These are phyloP conservation scores for Sporisorium exsertum DNA, from an alignment of 1,284 basidiomycete genomes.

Conservation along the genomic window DNA sequence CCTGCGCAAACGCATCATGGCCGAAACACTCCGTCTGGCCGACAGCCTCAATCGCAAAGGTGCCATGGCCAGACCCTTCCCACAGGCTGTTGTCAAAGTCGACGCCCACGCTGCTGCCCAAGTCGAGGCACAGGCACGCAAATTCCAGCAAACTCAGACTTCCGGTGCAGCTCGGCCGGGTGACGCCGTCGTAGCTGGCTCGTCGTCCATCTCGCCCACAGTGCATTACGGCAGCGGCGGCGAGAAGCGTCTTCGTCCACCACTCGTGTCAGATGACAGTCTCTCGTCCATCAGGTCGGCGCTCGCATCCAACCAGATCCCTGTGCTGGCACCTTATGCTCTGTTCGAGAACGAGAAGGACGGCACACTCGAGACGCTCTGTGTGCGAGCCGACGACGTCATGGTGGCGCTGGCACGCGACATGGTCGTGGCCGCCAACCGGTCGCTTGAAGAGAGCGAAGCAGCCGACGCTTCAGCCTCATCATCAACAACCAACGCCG, in stretches of 20 bases:
- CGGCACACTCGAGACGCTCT: conserved; percentile 77
- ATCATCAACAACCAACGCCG: not conserved
- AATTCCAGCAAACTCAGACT: conserved; percentile 18
- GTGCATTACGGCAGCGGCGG: conserved; percentile 30
- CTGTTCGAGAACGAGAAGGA: conserved; percentile 79
- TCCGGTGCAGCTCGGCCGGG: conserved; percentile 8
- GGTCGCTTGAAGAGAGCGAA: conserved; percentile 7
- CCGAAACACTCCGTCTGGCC: conserved; percentile 75
- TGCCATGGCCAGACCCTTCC: conserved; percentile 84
- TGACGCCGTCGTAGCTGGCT: conserved; percentile 24
- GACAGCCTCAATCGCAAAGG: conserved; percentile 84
- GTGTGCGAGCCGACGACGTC: conserved; percentile 89
- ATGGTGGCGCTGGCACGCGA: conserved; percentile 87
- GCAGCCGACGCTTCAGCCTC: not conserved
- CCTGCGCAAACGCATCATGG: conserved; percentile 80
- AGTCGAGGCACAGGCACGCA: conserved; percentile 33
- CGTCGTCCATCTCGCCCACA: conserved; percentile 25
- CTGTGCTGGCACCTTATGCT: conserved; percentile 93
- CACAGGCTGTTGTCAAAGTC: conserved; percentile 59
- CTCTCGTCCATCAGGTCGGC: conserved; percentile 86
- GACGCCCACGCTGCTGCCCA: conserved; percentile 39
- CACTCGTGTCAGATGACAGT: conserved; percentile 77
- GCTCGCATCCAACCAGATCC: conserved; percentile 90
- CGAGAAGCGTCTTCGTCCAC: conserved; percentile 49
- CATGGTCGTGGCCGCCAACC: conserved; percentile 75